These are phyloP conservation scores for Nitzschia inconspicua DNA, from an alignment of 108 stramenopile genomes.

Conservation along the genomic window DNA sequence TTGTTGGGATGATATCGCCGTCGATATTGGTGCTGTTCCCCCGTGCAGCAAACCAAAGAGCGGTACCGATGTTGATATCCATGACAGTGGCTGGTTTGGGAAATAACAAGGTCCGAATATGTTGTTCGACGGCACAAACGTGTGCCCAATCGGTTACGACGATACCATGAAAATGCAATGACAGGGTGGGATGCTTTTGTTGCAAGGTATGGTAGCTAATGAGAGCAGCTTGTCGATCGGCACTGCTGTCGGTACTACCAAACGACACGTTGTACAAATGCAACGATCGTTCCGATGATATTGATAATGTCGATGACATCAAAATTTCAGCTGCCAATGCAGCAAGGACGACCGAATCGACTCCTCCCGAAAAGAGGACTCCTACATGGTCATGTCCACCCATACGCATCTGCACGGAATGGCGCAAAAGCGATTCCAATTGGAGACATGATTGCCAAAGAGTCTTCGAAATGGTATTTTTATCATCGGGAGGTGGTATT, in stretches of 20 bases:
- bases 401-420: too few species aligned
- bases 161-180: slow-evolving; percentile 65
- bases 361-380: slow-evolving; percentile 94
- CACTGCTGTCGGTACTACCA: slow-evolving; percentile 44
- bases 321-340: slow-evolving; percentile 70
- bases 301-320: neutral
- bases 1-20: neutral
- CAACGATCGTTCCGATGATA: slow-evolving; percentile 21
- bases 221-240: slow-evolving; percentile 89
- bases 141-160: slow-evolving; percentile 75
- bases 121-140: slow-evolving; percentile 50
- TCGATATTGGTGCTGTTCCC: slow-evolving; percentile 35
- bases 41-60: slow-evolving; percentile 91
- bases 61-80: slow-evolving; percentile 96
- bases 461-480: too few species aligned
- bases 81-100: slow-evolving; percentile 83
- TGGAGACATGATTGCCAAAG: too few species aligned
- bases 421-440: too few species aligned
- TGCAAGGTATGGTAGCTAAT: slow-evolving; percentile 63
- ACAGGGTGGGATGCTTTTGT: slow-evolving; percentile 47
- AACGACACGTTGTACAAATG: slow-evolving; percentile 93
- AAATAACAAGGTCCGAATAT: slow-evolving; percentile 58
- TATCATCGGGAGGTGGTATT: too few species aligned
- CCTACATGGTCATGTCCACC: too few species aligned
- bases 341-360: slow-evolving; percentile 93